Base-by-base conservation (phyloP, 2,329 filamentous ascomycete genomes). In the Didymella segeticola region DNA sequence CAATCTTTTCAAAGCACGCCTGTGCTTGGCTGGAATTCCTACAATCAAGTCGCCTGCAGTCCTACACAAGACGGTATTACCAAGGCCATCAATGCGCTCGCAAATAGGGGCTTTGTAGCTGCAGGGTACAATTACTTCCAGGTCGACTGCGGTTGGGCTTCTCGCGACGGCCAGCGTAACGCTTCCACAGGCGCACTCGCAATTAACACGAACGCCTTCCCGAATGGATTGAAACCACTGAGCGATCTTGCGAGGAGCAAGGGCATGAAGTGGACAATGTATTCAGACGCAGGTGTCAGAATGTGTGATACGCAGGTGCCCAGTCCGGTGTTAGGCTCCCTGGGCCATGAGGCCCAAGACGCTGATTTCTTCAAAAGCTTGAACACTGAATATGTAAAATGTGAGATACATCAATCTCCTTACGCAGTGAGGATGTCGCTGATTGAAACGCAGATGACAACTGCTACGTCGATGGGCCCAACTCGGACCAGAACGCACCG, bases 191-290 rank as follows among this genome's bases (percentile, higher is more conserved):
- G 61, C 2, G 61, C 61, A 12, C 27, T 64, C 17, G 56, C 59
- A 26, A 36, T 61, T 12, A 53, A 64, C 11, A 17, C 48, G 2
- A 54, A 53, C 0, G 61, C 58, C 0, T 64, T 64, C 3, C 61
- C 60, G 1, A 54, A 54, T 27, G 61, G 61, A 5, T 36, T 64
- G 10, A 59, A 61, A 10, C 60, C 61, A 6, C 15, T 64, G 41
- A 61, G 57, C 25, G 61, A 63, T 19, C 49, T 61, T 17, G 60
- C 61, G 29, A 59, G 61, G 14, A 57, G 47, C n/a, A 64, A 64
- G 31, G 61, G 60, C 8, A 64, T 64, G 61, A 64, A 64, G 34
- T 63, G 61, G 60, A 58, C 61, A 4, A 64, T 64, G 61, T 64
- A 64, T 33, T 63, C 60, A 9, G 61, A 64, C 43, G 61, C 61